These are phyloP conservation scores for Plasmodium falciparum DNA, from an alignment of 169 alveolate species.

Conservation along the genomic window DNA sequence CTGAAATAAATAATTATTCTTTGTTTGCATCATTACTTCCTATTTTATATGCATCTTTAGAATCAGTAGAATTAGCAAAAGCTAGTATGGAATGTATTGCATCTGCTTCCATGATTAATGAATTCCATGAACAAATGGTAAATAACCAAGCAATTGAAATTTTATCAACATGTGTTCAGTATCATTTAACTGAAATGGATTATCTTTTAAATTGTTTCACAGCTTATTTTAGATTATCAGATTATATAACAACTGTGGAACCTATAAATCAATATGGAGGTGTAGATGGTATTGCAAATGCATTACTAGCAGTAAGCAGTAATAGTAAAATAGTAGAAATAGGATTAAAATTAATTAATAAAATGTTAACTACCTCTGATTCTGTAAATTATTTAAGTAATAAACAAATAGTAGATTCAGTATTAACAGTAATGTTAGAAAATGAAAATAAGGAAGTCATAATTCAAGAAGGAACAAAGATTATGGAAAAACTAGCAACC, in stretches of 20 bases:
- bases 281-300: slow-evolving; percentile 89
- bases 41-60: slow-evolving; percentile 87
- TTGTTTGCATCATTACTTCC: slow-evolving; percentile 89
- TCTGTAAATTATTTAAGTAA: slow-evolving; percentile 87
- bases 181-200: slow-evolving; percentile 87
- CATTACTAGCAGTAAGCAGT: slow-evolving; percentile 85
- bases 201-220: slow-evolving; percentile 88
- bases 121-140: slow-evolving; percentile 89
- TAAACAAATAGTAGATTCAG: slow-evolving; percentile 87
- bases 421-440: slow-evolving; percentile 91
- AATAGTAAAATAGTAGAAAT: slow-evolving; percentile 86
- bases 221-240: slow-evolving; percentile 88
- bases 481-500: slow-evolving; percentile 89
- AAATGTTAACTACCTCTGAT: slow-evolving; percentile 87
- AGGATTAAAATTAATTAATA: slow-evolving; percentile 88
- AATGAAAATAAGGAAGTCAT: slow-evolving; percentile 89
- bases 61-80: slow-evolving; percentile 86
- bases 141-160: slow-evolving; percentile 91
- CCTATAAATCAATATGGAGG: slow-evolving; percentile 93
- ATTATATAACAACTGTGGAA: slow-evolving; percentile 85
- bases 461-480: slow-evolving; percentile 88
- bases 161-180: slow-evolving; percentile 92
- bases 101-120: slow-evolving; percentile 91
- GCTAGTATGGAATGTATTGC: slow-evolving; percentile 82
- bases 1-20: slow-evolving; percentile 81